A percentile compares a stretch with the other conserved stretches of the same genome.
These are phyloP conservation scores for Aspergillus conjunctus DNA, from an alignment of 495 filamentous ascomycete genomes.

Conservation along the genomic window DNA sequence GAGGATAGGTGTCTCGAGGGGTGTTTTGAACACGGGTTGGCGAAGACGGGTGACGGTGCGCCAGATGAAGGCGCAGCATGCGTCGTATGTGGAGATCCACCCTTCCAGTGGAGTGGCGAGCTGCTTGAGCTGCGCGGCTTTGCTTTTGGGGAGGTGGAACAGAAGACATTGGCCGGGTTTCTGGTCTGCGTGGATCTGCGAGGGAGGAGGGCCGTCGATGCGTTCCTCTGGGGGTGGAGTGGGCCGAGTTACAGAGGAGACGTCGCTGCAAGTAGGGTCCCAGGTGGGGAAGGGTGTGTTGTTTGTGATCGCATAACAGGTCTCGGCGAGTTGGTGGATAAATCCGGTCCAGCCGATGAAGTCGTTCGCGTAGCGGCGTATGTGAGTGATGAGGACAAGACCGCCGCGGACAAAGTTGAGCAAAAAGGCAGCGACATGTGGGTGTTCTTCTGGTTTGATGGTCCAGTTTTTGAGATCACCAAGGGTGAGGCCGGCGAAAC, in stretches of 20 bases:
- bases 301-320: slow-evolving; percentile 36
- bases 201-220: slow-evolving; percentile 34
- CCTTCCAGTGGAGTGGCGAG: slow-evolving; percentile 36
- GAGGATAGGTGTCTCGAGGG: slow-evolving; percentile 27
- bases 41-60: slow-evolving; percentile 38
- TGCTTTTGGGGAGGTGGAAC: slow-evolving; percentile 47
- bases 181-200: slow-evolving; percentile 36
- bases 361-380: slow-evolving; percentile 48
- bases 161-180: slow-evolving; percentile 33
- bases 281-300: slow-evolving; percentile 35
- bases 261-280: slow-evolving; percentile 35
- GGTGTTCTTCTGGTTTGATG: slow-evolving; percentile 33
- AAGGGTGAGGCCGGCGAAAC: slow-evolving; percentile 16
- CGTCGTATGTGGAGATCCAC: slow-evolving; percentile 49
- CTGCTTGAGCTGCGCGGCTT: slow-evolving; percentile 41
- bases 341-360: slow-evolving; percentile 45
- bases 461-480: slow-evolving; percentile 36
- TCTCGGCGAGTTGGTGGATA: slow-evolving; percentile 45
- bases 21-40: slow-evolving; percentile 33
- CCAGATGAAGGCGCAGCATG: slow-evolving; percentile 43
- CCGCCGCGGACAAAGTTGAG: slow-evolving; percentile 47
- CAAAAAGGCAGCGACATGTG: slow-evolving; percentile 41
- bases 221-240: slow-evolving; percentile 18
- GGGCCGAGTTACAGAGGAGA: slow-evolving; percentile 30
- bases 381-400: slow-evolving; percentile 45